Percentiles rank a stretch among this genome's conserved stretches.
Conservation (phyloP, 2,329 filamentous ascomycete genomes). For the Dothistroma septosporum region DNA sequence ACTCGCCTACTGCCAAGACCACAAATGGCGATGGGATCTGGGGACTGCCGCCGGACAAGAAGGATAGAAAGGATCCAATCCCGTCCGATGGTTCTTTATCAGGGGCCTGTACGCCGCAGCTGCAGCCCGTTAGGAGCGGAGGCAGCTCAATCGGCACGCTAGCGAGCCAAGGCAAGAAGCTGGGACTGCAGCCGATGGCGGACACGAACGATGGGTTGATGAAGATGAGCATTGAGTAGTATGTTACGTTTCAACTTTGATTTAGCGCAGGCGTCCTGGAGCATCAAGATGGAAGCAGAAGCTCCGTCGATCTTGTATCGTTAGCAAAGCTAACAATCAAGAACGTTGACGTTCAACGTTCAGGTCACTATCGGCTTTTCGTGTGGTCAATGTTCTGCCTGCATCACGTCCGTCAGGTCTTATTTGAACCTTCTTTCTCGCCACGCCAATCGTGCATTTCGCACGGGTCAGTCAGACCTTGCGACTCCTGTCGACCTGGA, state of each 20-base stretch:
- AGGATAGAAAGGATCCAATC: constrained; percentile 29
- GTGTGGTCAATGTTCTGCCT: background rate
- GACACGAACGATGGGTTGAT: constrained; percentile 94
- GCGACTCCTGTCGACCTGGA: too few relatives aligned
- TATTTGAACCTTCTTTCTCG: too few relatives aligned
- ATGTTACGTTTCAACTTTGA: background rate
- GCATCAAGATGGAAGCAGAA: background rate
- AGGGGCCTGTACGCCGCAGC: constrained; percentile 9
- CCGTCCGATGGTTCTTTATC: constrained; percentile 11
- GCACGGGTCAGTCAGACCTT: too few relatives aligned
- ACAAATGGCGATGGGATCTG: constrained; percentile 60
- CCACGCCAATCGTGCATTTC: background rate
- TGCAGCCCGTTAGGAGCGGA: constrained; percentile 9
- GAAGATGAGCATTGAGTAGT: constrained; percentile 92
- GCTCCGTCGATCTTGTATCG: background rate
- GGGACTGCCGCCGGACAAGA: constrained; percentile 57
- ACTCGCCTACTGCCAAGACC: constrained; percentile 74
- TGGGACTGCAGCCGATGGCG: constrained; percentile 87
- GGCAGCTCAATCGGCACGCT: constrained; percentile 15
- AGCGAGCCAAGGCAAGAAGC: constrained; percentile 46
- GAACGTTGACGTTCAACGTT: background rate
- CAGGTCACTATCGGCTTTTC: background rate
- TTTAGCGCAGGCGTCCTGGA: constrained; percentile 15
- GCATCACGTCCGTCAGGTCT: too few relatives aligned
- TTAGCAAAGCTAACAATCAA: background rate